Conservation (phyloP, 2,329 filamentous ascomycete species). For the Neonectria coccinea region DNA sequence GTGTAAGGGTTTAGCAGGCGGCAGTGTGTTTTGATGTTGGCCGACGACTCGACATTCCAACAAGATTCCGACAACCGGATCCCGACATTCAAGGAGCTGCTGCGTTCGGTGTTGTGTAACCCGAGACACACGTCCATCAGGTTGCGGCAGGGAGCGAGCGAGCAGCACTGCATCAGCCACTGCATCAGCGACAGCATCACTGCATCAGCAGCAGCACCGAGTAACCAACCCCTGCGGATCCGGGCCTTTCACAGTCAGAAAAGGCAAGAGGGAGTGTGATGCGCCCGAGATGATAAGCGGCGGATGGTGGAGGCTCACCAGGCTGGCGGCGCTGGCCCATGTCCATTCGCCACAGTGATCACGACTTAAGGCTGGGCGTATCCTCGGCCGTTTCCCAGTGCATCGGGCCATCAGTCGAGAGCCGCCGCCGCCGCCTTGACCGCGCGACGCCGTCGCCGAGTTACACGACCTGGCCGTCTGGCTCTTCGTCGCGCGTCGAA, state of each 20-base stretch:
- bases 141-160: constrained; percentile 9
- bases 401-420: constrained; percentile 12
- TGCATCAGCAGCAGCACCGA: constrained; percentile 1
- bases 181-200: not conserved
- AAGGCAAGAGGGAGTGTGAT: constrained; percentile 25
- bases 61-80: not conserved
- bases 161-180: not conserved
- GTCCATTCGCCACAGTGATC: constrained; percentile 17
- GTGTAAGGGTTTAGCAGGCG: constrained; percentile 20
- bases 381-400: constrained; percentile 19
- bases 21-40: constrained; percentile 8
- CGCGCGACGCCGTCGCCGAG: constrained; percentile 11
- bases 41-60: not conserved
- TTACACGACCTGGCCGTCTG: constrained; percentile 8
- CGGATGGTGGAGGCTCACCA: constrained; percentile 2
- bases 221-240: constrained; percentile 13
- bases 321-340: not conserved
- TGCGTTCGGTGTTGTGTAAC: constrained; percentile 19
- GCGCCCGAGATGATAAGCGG: constrained; percentile 14
- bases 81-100: constrained; percentile 4
- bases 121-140: constrained; percentile 5
- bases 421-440: constrained; percentile 13
- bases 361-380: not conserved
- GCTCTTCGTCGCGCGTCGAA: not conserved
- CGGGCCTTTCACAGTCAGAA: constrained; percentile 3